Base-by-base conservation (phyloP, 2,329 filamentous ascomycete species). In the Penicillium sp. region DNA sequence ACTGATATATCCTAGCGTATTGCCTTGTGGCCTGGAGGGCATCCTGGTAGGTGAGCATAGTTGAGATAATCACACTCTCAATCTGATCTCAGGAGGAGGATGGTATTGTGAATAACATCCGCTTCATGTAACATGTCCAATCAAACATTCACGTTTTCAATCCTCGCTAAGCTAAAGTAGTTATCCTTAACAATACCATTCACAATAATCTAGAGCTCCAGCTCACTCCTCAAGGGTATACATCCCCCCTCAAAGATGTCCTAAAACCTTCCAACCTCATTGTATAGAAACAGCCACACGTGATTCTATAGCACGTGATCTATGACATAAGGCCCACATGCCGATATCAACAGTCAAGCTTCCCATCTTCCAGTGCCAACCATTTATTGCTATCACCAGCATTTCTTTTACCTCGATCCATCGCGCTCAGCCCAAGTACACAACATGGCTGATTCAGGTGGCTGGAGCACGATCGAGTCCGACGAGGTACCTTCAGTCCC, bases 391-490 rank as follows among this genome's bases (percentile, higher is more conserved):
- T 34, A 3, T 34, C 31, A 18, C 31, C 16, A 20, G 31, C 9
- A 34, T 1, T 4, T 18, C 9, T 9, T 34, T 4, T 10, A 1
- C 10, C 5, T 20, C 11, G 7, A 11, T 5, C 8, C 8, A 11
- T 3, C 3, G 2, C 4, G 4, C 10, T 23, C 6, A 16, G 20
- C 18, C 14, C 2, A 20, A 14, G 3, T 10, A 3, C 10, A 40
- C 14, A 40, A 24, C 11, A 87, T 85, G 72, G 86, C 84, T 20
- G 71, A 74, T 44, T 60, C 61, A 44, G 72, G 67, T 60, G 90
- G 91, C 54, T 97, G 91, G 91, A 95, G 94, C 71, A 97, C 91
- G 31, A 96, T 97, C 66, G 91, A 97, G 72, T 95, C 88, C 54
- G 91, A 97, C 75, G 91, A 91, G 69, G 90, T 95, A 79, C 59